Percentiles rank a stretch among this genome's conserved stretches.
Evolutionary conservation across 2,329 filamentous ascomycete genomes (phyloP).

Genomic region (Trichoderma koningii): DNA sequence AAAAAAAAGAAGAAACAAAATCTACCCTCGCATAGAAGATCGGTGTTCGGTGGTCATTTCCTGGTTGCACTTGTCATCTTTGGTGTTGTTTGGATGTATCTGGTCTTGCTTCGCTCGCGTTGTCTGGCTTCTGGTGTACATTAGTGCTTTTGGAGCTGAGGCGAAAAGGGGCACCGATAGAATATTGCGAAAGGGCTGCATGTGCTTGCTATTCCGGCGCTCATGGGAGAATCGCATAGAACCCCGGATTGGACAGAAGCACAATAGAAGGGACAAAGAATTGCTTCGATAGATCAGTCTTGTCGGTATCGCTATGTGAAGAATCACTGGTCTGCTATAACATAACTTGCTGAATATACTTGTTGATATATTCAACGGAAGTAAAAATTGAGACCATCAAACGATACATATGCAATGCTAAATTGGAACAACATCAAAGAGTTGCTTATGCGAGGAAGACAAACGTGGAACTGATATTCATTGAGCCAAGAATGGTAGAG

Average conservation of each 20-base stretch:
- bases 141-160: constrained; percentile 1
- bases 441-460: neutral
- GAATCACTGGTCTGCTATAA: too few species aligned
- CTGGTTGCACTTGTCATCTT: neutral
- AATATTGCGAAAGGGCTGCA: neutral
- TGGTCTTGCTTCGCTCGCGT: neutral
- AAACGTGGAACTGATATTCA: neutral
- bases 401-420: too few species aligned
- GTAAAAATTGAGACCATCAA: too few species aligned
- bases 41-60: constrained; percentile 3
- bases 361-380: too few species aligned
- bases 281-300: neutral
- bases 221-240: neutral
- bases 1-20: constrained; percentile 8
- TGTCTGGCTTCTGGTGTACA: neutral
- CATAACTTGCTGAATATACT: too few species aligned
- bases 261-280: constrained; percentile 1
- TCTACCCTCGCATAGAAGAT: neutral
- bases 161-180: constrained; percentile 2
- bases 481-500: neutral
- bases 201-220: constrained; percentile 1
- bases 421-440: neutral
- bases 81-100: constrained; percentile 11
- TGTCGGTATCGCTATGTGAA: neutral
- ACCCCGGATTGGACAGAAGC: neutral